Evolutionary conservation across 257 asterid genomes (phyloP).

Genomic region (Solanum rostratum): DNA sequence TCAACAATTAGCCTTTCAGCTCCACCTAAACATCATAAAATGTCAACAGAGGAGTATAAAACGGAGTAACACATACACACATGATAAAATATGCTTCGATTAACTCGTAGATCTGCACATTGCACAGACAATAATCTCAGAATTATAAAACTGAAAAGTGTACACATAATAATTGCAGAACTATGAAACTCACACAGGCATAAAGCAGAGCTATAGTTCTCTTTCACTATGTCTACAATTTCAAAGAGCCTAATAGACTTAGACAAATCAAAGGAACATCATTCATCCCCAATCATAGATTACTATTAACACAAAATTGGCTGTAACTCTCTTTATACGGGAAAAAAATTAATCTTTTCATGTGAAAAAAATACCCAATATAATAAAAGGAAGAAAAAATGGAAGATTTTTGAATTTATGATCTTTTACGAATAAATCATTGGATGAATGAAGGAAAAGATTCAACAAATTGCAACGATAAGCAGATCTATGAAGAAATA

Average conservation of each 20-base stretch:
- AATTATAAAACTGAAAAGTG: not conserved
- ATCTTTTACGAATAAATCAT: not conserved
- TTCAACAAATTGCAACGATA: not conserved
- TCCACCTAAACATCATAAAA: conserved; percentile 46
- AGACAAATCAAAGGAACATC: not conserved
- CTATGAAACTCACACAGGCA: not conserved
- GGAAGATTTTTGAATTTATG: not conserved
- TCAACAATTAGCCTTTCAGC: conserved; percentile 96
- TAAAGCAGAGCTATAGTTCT: not conserved
- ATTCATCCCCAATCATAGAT: not conserved
- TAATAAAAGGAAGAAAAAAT: not conserved
- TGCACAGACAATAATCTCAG: not conserved
- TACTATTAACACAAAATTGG: not conserved
- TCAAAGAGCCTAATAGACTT: not conserved
- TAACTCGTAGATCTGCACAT: not conserved
- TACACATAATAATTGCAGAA: not conserved
- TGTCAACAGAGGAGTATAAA: not conserved
- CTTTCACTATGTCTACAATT: not conserved
- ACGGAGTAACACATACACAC: not conserved
- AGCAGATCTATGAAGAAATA: not conserved
- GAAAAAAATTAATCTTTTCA: no score
- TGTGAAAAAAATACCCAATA: not conserved
- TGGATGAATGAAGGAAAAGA: not conserved
- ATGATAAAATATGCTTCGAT: not conserved
- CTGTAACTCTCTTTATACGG: no score